Evolutionary conservation across 257 asterid genomes (phyloP).

Genomic region (Plantago elongata): DNA sequence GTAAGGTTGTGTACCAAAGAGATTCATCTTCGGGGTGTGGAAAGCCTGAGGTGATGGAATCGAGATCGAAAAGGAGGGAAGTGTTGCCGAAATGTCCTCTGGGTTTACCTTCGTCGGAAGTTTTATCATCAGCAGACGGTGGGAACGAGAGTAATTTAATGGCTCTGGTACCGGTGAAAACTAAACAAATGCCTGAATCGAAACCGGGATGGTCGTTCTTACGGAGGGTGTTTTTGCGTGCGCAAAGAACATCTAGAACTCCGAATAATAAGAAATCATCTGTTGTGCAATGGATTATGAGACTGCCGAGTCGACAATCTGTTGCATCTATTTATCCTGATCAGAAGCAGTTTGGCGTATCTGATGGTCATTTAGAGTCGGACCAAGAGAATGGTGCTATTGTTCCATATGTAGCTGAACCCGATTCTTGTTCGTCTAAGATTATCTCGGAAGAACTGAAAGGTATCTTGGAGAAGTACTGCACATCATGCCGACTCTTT

Average conservation of each 20-base stretch:
- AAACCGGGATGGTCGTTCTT: constrained; percentile 64
- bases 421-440: constrained; percentile 23
- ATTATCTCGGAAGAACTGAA: constrained; percentile 44
- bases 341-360: constrained; percentile 41
- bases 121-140: constrained; percentile 22
- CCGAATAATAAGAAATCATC: constrained; percentile 43
- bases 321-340: constrained; percentile 65
- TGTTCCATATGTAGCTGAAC: constrained; percentile 28
- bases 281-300: constrained; percentile 41
- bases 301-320: constrained; percentile 52
- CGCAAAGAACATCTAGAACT: constrained; percentile 26
- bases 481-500: constrained; percentile 48
- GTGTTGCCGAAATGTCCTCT: constrained; percentile 34
- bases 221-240: constrained; percentile 40
- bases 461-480: constrained; percentile 50
- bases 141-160: constrained; percentile 31
- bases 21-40: constrained; percentile 34
- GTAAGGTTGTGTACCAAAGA: constrained; percentile 60
- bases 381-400: constrained; percentile 41
- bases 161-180: constrained; percentile 56
- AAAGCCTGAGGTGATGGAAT: constrained; percentile 26
- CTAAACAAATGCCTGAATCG: constrained; percentile 30
- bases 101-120: constrained; percentile 32
- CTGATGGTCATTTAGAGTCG: constrained; percentile 29
- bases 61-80: constrained; percentile 42